Evolutionary conservation across 2,329 filamentous ascomycete species (phyloP), one percentile per base, ranked within the genome.

Genomic region (Zasmidium cellare): DNA sequence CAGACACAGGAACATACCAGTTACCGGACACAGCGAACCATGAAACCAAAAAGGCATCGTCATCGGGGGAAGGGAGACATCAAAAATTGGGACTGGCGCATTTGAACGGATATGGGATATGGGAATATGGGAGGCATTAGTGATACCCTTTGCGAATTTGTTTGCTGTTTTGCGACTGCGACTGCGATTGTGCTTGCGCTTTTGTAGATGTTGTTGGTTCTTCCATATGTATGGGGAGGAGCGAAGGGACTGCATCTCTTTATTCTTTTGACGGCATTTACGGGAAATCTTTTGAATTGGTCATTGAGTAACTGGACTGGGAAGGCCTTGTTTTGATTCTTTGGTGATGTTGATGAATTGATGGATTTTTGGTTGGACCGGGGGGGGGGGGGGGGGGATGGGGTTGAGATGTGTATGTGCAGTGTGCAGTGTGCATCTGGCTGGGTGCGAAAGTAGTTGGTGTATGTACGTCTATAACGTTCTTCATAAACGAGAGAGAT

Each of bases 121-220:
- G 22, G 19, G 23, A 38, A 51, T n/a, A n/a, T 59, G 65, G 64
- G 63, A 38, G 66, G 64, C 64, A 63, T 67, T 62, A 50, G 60
- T 67, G 67, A 69, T 68, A 67, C 65, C 64, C 66, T 60, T 49
- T 45, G 24, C 12, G 24, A 35, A 11, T 38, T 6, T 57, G 35
- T 59, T 44, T 50, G n/a, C n/a, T 58, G 11, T 46, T 38, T 57
- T 41, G 35, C 35, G 28, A 31, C n/a, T n/a, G n/a, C n/a, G n/a
- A 28, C 25, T 28, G 5, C 19, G 16, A 5, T 28, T 28, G 35
- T 41, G 7, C 25, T 49, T 11, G 9, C 25, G 19, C 22, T 6
- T 3, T 14, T 49, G 20, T 25, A 24, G 46, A 41, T 41, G 35
- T 41, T 3, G 35, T 41, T 41, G 6, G 11, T 28, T n/a, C n/a